A percentile compares a stretch with the other conserved stretches of the same genome.
Evolutionary conservation across 495 filamentous ascomycete species (phyloP).

Genomic region (Penicillium samsonianum): DNA sequence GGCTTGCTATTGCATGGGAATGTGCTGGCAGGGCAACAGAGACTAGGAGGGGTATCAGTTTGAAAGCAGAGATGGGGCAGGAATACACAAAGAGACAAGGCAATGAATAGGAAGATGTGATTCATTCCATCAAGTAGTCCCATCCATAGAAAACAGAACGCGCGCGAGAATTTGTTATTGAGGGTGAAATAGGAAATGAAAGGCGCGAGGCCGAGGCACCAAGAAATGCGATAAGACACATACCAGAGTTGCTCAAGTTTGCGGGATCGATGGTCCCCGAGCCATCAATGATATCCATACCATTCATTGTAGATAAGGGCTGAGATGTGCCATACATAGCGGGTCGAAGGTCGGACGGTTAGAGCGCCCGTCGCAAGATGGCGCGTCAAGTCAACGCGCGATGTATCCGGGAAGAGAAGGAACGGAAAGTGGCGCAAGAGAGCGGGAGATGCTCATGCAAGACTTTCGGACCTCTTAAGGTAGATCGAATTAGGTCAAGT

Average conservation of each 20-base stretch:
- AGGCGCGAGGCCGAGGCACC: conserved; percentile 24
- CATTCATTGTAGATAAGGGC: conserved; percentile 57
- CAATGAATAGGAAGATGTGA: neutral
- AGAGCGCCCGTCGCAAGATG: conserved; percentile 36
- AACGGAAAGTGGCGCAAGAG: conserved; percentile 28
- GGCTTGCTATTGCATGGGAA: conserved; percentile 50
- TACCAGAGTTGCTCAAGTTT: conserved; percentile 66
- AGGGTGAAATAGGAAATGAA: conserved; percentile 1
- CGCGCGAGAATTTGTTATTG: conserved; percentile 5
- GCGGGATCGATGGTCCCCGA: conserved; percentile 81
- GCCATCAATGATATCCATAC: conserved; percentile 66
- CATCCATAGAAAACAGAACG: neutral
- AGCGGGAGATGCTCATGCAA: conserved; percentile 34
- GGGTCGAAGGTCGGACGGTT: conserved; percentile 31
- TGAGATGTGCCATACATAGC: conserved; percentile 60
- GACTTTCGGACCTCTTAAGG: conserved; percentile 16
- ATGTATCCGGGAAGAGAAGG: conserved; percentile 17
- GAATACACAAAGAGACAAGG: conserved; percentile 11
- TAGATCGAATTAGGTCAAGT: conserved; percentile 24
- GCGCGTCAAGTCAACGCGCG: conserved; percentile 42
- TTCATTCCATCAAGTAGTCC: conserved; percentile 2
- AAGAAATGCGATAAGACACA: conserved; percentile 22
- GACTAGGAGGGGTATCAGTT: conserved; percentile 48
- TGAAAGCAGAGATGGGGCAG: conserved; percentile 29
- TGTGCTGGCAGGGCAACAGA: conserved; percentile 45